Conservation (phyloP, 768 basidiomycete species). For the Ephemerocybe angulata region DNA sequence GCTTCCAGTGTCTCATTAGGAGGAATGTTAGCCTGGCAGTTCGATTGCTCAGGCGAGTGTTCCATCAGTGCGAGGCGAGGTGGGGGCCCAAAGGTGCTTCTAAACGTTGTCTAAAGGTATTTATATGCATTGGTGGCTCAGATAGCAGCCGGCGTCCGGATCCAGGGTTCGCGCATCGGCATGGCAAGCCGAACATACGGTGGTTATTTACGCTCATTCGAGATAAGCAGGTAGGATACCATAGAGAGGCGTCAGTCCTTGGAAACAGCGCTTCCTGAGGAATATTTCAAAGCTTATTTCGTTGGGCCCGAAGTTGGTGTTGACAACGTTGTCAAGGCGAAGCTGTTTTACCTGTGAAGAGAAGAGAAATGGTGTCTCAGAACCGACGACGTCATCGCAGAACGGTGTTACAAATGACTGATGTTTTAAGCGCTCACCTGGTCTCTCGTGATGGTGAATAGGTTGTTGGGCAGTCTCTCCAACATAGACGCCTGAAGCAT, state of each 20-base stretch:
- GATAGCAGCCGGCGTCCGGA: too few relatives aligned
- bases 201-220: slow-evolving; percentile 4
- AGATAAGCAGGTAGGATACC: slow-evolving; percentile 56
- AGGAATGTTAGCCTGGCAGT: too few relatives aligned
- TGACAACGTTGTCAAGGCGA: slow-evolving; percentile 54
- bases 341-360: slow-evolving; percentile 56
- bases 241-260: slow-evolving; percentile 45
- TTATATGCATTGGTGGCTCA: too few relatives aligned
- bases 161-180: too few relatives aligned
- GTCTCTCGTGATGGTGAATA: slow-evolving; percentile 67
- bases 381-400: too few relatives aligned
- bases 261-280: slow-evolving; percentile 32
- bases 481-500: slow-evolving; percentile 61
- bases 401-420: too few relatives aligned
- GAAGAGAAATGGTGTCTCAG: neutral
- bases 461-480: slow-evolving; percentile 57
- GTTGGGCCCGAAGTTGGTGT: slow-evolving; percentile 24
- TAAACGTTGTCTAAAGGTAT: too few relatives aligned
- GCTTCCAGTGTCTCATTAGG: too few relatives aligned
- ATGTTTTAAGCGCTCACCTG: too few relatives aligned
- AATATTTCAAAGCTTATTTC: slow-evolving; percentile 35
- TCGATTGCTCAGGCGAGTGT: too few relatives aligned
- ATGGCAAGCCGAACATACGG: neutral
- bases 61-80: too few relatives aligned
- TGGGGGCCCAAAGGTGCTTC: too few relatives aligned